Percentiles rank a stretch among this genome's conserved stretches.
These are phyloP conservation scores for Fusarium luffae DNA, from an alignment of 2,329 filamentous ascomycete genomes.

Conservation along the genomic window DNA sequence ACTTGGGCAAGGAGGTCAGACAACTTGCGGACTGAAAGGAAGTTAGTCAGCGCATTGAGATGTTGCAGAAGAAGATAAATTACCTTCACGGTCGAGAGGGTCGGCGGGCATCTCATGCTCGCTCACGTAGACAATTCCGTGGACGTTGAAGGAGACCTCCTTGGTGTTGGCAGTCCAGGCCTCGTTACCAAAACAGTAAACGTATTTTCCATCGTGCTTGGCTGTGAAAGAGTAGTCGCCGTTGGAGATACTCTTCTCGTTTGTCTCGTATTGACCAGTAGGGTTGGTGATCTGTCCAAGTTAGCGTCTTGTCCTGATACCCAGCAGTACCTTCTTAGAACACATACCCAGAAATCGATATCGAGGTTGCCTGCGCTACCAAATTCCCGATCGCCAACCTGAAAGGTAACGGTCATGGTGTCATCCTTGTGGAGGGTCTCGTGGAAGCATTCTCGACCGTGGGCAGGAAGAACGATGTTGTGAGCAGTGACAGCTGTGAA, in stretches of 20 bases:
- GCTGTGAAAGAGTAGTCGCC: conserved; percentile 95
- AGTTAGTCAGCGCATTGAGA: background rate
- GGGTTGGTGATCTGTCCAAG: conserved; percentile 79
- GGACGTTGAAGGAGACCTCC: conserved; percentile 99
- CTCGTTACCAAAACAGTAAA: conserved; percentile 99
- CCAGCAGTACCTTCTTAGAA: background rate
- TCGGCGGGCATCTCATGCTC: conserved; percentile 86
- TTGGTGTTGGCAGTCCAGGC: conserved; percentile 96
- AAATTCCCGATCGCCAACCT: conserved; percentile 96
- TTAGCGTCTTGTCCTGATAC: conserved; percentile 25
- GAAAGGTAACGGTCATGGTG: conserved; percentile 98
- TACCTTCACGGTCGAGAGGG: conserved; percentile 91
- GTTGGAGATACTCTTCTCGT: conserved; percentile 83
- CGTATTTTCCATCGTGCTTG: conserved; percentile 84
- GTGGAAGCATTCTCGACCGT: conserved; percentile 98
- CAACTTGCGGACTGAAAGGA: conserved; percentile 75
- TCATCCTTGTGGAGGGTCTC: conserved; percentile 92
- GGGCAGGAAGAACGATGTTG: conserved; percentile 94
- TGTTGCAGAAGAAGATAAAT: conserved; percentile 40
- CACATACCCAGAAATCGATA: conserved; percentile 94
- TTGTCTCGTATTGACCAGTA: conserved; percentile 76
- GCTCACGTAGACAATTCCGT: conserved; percentile 96
- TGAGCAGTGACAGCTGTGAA: conserved; percentile 77
- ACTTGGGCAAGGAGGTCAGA: conserved; percentile 89
- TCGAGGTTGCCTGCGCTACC: conserved; percentile 94